phyloP scores from a whole-genome alignment of 1,284 basidiomycete genomes.

The Coniferiporia weirii region DNA sequence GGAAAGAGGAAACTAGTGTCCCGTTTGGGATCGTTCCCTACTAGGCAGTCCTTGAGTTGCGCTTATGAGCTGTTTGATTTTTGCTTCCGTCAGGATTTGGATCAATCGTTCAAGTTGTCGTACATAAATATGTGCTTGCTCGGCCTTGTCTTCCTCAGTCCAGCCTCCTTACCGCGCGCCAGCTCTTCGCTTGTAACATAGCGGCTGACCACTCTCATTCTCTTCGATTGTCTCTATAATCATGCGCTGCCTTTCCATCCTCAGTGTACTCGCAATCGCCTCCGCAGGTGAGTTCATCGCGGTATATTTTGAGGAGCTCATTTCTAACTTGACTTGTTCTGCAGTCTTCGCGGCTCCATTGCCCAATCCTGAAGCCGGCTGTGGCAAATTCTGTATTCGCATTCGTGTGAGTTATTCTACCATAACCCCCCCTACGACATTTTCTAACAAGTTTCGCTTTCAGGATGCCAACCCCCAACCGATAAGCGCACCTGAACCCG shows the following conservation, averaged over 20 bases:
- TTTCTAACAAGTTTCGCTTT: neutral
- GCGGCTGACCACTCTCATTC: neutral
- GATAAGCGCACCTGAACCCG: neutral
- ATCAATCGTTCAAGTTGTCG: neutral
- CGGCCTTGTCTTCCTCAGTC: neutral
- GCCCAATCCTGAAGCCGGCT: neutral
- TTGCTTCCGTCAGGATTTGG: neutral
- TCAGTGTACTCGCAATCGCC: conserved; percentile 7
- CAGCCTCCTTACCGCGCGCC: neutral
- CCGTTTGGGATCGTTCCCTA: neutral
- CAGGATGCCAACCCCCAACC: neutral
- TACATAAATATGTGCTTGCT: conserved; percentile 4
- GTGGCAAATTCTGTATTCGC: neutral
- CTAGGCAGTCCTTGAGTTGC: conserved; percentile 4
- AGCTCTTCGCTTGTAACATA: neutral
- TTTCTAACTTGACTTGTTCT: neutral
- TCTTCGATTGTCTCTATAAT: neutral
- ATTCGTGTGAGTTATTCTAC: neutral
- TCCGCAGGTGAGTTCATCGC: conserved; percentile 1
- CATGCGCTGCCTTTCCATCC: conserved; percentile 13
- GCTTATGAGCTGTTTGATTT: neutral
- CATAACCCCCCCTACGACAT: neutral
- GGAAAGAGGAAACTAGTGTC: neutral
- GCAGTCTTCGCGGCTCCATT: conserved; percentile 8
- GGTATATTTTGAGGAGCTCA: neutral